Percentiles rank a stretch among this genome's conserved stretches.
phyloP scores from a whole-genome alignment of 495 filamentous ascomycete genomes.

The Penicillium ucsense region DNA sequence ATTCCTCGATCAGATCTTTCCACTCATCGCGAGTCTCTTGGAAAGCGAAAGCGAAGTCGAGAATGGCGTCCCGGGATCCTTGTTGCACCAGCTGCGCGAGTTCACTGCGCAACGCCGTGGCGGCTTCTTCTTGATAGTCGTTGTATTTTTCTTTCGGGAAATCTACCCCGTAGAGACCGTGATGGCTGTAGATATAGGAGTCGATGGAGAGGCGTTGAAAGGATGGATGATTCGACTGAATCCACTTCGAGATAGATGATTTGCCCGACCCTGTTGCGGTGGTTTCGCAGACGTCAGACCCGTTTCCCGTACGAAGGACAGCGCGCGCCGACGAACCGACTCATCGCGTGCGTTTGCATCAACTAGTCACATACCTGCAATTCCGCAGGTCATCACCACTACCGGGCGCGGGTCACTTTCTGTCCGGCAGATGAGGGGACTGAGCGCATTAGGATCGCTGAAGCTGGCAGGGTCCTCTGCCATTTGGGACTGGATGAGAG shows the following conservation, averaged over 20 bases:
- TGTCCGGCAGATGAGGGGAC: slow-evolving; percentile 1
- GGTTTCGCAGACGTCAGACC: too few species aligned
- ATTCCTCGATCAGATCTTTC: slow-evolving; percentile 18
- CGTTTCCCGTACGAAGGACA: too few species aligned
- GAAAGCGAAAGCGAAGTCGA: slow-evolving; percentile 28
- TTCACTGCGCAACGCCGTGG: slow-evolving; percentile 6
- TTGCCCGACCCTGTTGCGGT: slow-evolving; percentile 7
- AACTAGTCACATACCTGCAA: slow-evolving; percentile 5
- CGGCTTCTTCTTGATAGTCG: slow-evolving; percentile 23
- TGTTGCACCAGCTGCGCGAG: slow-evolving; percentile 14
- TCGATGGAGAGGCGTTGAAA: slow-evolving; percentile 39
- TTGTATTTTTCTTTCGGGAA: slow-evolving; percentile 22
- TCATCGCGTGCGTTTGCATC: not conserved
- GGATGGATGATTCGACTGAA: slow-evolving; percentile 54
- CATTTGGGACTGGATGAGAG: not conserved
- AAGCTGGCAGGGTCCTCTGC: not conserved
- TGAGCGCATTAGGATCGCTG: slow-evolving; percentile 2
- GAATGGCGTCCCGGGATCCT: slow-evolving; percentile 13
- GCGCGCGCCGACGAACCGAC: too few species aligned
- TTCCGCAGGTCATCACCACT: slow-evolving; percentile 9
- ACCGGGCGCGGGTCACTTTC: slow-evolving; percentile 8
- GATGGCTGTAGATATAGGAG: slow-evolving; percentile 17
- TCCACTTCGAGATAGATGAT: slow-evolving; percentile 23
- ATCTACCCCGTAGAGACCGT: slow-evolving; percentile 25
- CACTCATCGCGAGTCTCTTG: slow-evolving; percentile 21